phyloP scores from a whole-genome alignment of 805 yeast species.

The Pichia nanzhaoensis region DNA sequence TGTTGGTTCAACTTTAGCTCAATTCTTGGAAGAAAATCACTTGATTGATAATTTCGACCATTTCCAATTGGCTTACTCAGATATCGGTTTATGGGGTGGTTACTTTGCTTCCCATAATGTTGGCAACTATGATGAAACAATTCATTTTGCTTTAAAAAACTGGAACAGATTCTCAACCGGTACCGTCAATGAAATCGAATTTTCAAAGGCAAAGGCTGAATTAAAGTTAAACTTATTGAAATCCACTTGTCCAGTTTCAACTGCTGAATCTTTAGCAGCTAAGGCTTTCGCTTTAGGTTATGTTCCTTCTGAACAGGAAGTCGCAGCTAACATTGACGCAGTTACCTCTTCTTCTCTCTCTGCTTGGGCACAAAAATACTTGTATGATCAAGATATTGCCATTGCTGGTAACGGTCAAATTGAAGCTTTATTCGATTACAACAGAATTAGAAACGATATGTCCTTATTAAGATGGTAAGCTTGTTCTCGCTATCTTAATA shows the following conservation, averaged over 20 bases:
- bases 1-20: conserved; percentile 65
- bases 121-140: conserved; percentile 60
- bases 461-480: conserved; percentile 76
- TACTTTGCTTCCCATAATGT: conserved; percentile 57
- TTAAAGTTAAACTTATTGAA: conserved; percentile 56
- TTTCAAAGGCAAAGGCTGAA: conserved; percentile 68
- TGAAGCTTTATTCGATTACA: conserved; percentile 78
- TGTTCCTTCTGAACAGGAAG: conserved; percentile 54
- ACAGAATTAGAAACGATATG: conserved; percentile 84
- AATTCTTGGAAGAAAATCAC: conserved; percentile 63
- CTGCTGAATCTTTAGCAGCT: conserved; percentile 41
- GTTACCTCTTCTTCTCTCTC: conserved; percentile 53
- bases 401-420: conserved; percentile 80
- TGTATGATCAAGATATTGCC: conserved; percentile 84
- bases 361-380: conserved; percentile 66
- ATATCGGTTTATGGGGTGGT: conserved; percentile 82
- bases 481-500: background rate
- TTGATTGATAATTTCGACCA: conserved; percentile 66
- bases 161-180: conserved; percentile 76
- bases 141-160: conserved; percentile 76
- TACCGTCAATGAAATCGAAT: conserved; percentile 70
- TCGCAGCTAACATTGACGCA: conserved; percentile 55
- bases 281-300: conserved; percentile 55
- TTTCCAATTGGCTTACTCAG: conserved; percentile 66
- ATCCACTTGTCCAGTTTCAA: conserved; percentile 41